Evolutionary conservation across 257 asterid genomes (phyloP).

Genomic region (Anisodus tanguticus): DNA sequence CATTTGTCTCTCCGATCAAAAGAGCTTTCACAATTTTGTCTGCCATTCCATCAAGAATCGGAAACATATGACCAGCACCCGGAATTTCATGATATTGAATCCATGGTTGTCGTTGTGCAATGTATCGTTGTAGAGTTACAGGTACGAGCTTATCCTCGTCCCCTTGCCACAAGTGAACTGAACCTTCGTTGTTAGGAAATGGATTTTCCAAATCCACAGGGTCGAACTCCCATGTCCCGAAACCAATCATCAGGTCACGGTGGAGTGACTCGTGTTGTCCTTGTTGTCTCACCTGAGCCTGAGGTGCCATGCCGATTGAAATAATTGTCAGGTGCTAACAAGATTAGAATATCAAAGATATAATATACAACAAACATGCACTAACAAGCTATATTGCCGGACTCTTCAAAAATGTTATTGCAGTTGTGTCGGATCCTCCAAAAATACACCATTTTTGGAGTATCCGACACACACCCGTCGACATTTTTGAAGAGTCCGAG

Average conservation of each 20-base stretch:
- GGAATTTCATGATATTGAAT: conserved; percentile 74
- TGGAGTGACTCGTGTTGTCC: conserved; percentile 75
- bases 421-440: too few species aligned
- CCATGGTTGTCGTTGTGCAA: conserved; percentile 73
- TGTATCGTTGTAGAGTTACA: conserved; percentile 64
- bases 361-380: background rate
- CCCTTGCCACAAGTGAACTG: conserved; percentile 87
- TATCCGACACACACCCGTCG: too few species aligned
- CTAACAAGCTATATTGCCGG: background rate
- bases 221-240: conserved; percentile 84
- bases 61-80: conserved; percentile 80
- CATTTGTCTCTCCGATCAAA: conserved; percentile 42
- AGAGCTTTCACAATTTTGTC: conserved; percentile 62
- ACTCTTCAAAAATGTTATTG: too few species aligned
- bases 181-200: conserved; percentile 56
- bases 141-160: conserved; percentile 77
- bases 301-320: conserved; percentile 22
- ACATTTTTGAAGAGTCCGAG: too few species aligned
- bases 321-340: background rate
- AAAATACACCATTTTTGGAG: too few species aligned
- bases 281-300: conserved; percentile 69
- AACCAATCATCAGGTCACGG: conserved; percentile 70
- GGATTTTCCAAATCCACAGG: conserved; percentile 74
- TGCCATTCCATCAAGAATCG: conserved; percentile 59
- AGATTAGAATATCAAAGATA: background rate